phyloP scores from a whole-genome alignment of 768 basidiomycete species.

The Auriscalpium microsporum region DNA sequence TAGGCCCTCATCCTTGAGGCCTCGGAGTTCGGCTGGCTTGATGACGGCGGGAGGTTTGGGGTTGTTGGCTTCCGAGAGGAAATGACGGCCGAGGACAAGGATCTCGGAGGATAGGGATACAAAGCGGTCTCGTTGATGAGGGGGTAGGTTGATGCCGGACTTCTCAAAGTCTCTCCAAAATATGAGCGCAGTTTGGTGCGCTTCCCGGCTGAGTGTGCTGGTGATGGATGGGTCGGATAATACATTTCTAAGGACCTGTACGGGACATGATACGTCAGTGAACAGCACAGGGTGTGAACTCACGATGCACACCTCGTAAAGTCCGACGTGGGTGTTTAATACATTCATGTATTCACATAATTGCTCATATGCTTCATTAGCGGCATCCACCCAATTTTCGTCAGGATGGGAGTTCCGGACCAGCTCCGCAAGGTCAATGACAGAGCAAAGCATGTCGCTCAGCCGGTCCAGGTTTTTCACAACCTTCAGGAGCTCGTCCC shows the following conservation, averaged over 20 bases:
- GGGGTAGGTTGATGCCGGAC: constrained; percentile 87
- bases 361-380: constrained; percentile 82
- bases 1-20: constrained; percentile 71
- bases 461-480: constrained; percentile 96
- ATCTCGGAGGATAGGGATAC: constrained; percentile 88
- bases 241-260: constrained; percentile 63
- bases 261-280: constrained; percentile 1
- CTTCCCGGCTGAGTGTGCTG: constrained; percentile 60
- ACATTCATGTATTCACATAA: constrained; percentile 98
- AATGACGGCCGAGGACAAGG: constrained; percentile 77
- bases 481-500: constrained; percentile 69
- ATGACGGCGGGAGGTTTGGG: constrained; percentile 62
- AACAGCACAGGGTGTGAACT: constrained; percentile 2
- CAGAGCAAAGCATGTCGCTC: constrained; percentile 91
- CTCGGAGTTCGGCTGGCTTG: constrained; percentile 58
- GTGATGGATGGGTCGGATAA: constrained; percentile 61
- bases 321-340: constrained; percentile 84
- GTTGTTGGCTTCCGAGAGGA: constrained; percentile 59
- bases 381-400: constrained; percentile 68
- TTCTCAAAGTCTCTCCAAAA: constrained; percentile 98
- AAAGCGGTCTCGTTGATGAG: constrained; percentile 67
- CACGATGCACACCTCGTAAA: constrained; percentile 66
- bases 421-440: constrained; percentile 94
- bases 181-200: constrained; percentile 80
- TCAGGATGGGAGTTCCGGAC: constrained; percentile 93